phyloP scores from a whole-genome alignment of 2,329 filamentous ascomycete species.

The Exophiala xenobiotica region DNA sequence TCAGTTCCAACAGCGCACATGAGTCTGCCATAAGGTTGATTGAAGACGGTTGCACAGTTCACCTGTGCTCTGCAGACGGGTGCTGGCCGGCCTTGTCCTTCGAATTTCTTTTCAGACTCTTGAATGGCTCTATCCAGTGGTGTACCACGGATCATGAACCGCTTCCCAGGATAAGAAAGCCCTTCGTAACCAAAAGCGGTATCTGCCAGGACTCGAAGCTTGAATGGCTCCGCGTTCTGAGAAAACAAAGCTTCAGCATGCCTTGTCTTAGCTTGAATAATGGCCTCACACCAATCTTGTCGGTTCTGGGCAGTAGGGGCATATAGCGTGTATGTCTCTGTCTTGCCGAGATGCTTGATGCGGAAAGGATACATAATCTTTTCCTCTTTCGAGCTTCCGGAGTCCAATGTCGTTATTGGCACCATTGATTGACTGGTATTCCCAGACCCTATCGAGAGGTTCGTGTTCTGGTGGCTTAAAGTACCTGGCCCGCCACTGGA shows the following conservation, averaged over 20 bases:
- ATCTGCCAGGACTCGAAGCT: conserved; percentile 86
- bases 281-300: conserved; percentile 87
- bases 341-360: conserved; percentile 88
- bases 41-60: conserved; percentile 91
- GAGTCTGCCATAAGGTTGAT: conserved; percentile 72
- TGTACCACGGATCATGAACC: conserved; percentile 81
- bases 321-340: conserved; percentile 85
- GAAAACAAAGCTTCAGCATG: conserved; percentile 85
- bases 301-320: conserved; percentile 73
- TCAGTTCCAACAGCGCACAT: conserved; percentile 96
- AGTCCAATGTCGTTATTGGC: conserved; percentile 50
- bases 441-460: conserved; percentile 61
- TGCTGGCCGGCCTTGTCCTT: conserved; percentile 62
- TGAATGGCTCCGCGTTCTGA: conserved; percentile 95
- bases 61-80: conserved; percentile 83
- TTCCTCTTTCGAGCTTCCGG: conserved; percentile 62
- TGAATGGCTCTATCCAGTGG: conserved; percentile 87
- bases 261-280: conserved; percentile 89
- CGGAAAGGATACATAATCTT: conserved; percentile 91
- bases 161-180: conserved; percentile 45
- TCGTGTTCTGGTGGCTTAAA: conserved; percentile 68
- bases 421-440: conserved; percentile 52
- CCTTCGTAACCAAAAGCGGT: conserved; percentile 82
- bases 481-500: conserved; percentile 46
- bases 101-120: conserved; percentile 77